These are phyloP conservation scores for Globisporangium okanoganense DNA, from an alignment of 352 stramenopile species.

Conservation along the genomic window DNA sequence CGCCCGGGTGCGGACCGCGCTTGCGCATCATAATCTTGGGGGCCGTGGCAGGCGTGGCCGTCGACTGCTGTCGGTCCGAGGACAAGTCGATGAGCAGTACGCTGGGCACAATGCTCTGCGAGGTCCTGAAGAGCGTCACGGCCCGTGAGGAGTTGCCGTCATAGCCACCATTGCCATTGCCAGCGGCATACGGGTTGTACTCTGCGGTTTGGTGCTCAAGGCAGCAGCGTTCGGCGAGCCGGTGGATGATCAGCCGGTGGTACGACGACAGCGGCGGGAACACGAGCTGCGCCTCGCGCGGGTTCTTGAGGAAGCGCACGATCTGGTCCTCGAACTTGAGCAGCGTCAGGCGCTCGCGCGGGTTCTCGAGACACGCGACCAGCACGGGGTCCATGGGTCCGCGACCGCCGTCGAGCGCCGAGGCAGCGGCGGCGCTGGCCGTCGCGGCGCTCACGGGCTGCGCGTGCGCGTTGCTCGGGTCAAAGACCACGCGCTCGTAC, in stretches of 20 bases:
- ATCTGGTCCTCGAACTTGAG: constrained; percentile 89
- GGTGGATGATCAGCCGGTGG: constrained; percentile 89
- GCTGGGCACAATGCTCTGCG: constrained; percentile 67
- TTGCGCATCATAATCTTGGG: constrained; percentile 94
- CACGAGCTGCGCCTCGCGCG: constrained; percentile 61
- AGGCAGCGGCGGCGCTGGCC: constrained; percentile 39
- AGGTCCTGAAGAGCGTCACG: constrained; percentile 88
- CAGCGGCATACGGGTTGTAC: constrained; percentile 41
- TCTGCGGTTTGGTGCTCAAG: constrained; percentile 88
- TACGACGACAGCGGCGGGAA: constrained; percentile 86
- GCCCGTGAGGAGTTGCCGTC: constrained; percentile 69
- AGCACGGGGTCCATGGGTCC: constrained; percentile 75
- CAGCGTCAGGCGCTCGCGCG: constrained; percentile 72
- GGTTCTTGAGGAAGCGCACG: constrained; percentile 68
- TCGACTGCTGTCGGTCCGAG: constrained; percentile 53
- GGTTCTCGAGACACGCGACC: constrained; percentile 73
- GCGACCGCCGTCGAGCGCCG: constrained; percentile 16
- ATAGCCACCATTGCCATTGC: constrained; percentile 17
- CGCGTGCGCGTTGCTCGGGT: constrained; percentile 22
- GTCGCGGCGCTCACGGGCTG: constrained; percentile 51
- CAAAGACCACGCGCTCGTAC: constrained; percentile 34
- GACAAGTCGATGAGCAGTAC: constrained; percentile 89
- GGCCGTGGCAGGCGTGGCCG: constrained; percentile 64
- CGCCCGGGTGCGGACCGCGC: constrained; percentile 26
- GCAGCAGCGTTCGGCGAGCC: constrained; percentile 90